Evolutionary conservation across 768 basidiomycete species (phyloP), one percentile per base, ranked within the genome.

Genomic region (Suillus brevipes): DNA sequence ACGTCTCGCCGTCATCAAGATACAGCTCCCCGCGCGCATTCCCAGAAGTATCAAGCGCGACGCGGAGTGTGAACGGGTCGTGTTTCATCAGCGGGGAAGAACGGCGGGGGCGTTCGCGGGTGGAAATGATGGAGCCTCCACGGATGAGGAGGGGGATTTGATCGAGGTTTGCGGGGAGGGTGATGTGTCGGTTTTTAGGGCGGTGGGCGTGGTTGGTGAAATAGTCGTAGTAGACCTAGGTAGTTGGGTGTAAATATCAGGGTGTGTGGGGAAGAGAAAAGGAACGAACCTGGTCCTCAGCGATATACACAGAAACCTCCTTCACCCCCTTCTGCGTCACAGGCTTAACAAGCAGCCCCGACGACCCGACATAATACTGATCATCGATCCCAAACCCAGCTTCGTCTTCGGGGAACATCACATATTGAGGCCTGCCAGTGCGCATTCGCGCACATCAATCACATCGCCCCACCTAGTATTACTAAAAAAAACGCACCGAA

Each of bases 391-490:
- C 83, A 69, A 95, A 98, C 6, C 97, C 97, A 55, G 81, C 79
- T 65, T 87, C 81, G 74, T 99, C 96, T 64, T 92, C 84, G 6
- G 97, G 97, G 87, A 97, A 95, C 75, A 91, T 83, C 64, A 95
- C 87, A 71, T 94, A 99, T 76, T 99, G 97, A n/a, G 97, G 97
- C 59, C 96, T 97, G n/a, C n/a, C n/a, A n/a, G n/a, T n/a, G 52
- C 9, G 52, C n/a, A 18, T 49, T 49, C 13, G 23, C 13, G 6
- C 23, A 23, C 28, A 28, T 52, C 28, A 16, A 28, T 28, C 14
- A 18, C 16, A 50, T 52, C 14, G 16, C 4, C 25, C 25, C 18
- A 28, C 7, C 1, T 10, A 53, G 7, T 40, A 16, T 1, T 20
- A 53, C 12, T 36, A n/a, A 42, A n/a, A 49, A 0, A 53, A 42